phyloP scores from a whole-genome alignment of 805 yeast genomes.

The Metschnikowia baotianmanensis region DNA sequence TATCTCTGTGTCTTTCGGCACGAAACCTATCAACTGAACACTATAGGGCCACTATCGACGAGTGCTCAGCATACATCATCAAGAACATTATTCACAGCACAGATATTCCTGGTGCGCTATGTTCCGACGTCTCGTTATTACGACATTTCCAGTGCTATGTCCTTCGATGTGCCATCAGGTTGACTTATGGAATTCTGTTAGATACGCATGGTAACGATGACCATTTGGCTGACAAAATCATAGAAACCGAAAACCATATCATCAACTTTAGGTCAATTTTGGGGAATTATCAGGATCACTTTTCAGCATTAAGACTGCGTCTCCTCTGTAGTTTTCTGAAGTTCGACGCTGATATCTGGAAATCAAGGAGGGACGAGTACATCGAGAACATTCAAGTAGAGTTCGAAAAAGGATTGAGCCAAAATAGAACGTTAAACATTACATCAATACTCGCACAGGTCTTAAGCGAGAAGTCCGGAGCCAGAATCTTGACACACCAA shows the following conservation, averaged over 20 bases:
- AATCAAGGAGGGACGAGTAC: constrained; percentile 48
- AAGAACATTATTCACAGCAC: constrained; percentile 11
- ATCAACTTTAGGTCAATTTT: constrained; percentile 57
- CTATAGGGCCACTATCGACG: constrained; percentile 34
- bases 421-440: constrained; percentile 21
- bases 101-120: constrained; percentile 14
- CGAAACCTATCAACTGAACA: constrained; percentile 26
- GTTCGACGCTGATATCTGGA: constrained; percentile 20
- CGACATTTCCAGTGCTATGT: constrained; percentile 48
- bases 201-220: constrained; percentile 39
- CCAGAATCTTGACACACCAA: constrained; percentile 14
- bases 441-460: constrained; percentile 34
- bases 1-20: constrained; percentile 44
- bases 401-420: constrained; percentile 17
- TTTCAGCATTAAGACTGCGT: constrained; percentile 43
- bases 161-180: constrained; percentile 45
- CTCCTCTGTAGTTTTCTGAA: constrained; percentile 18
- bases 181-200: constrained; percentile 53
- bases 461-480: constrained; percentile 1
- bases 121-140: constrained; percentile 39
- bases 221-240: constrained; percentile 48
- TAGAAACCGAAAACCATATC: constrained; percentile 54
- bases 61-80: constrained; percentile 33
- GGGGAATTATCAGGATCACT: constrained; percentile 52
- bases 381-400: constrained; percentile 35